These are phyloP conservation scores for Trametes meyenii DNA, from an alignment of 768 basidiomycete genomes.

Conservation along the genomic window DNA sequence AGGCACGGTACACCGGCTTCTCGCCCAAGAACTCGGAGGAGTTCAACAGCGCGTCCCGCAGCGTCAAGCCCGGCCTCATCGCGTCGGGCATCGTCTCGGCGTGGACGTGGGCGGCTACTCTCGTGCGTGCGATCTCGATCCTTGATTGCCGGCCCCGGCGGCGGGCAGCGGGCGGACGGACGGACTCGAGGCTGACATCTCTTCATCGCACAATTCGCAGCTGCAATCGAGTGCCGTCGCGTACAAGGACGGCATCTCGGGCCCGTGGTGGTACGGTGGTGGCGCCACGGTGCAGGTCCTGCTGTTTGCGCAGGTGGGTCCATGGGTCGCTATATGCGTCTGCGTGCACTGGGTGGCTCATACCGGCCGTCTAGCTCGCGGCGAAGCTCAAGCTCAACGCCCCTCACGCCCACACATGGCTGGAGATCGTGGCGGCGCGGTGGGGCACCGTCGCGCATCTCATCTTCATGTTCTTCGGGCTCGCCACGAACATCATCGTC, in stretches of 20 bases:
- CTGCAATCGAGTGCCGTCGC: conserved; percentile 83
- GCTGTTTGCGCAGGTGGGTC: conserved; percentile 77
- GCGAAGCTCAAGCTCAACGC: conserved; percentile 93
- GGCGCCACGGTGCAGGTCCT: conserved; percentile 89
- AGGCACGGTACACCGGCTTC: conserved; percentile 81
- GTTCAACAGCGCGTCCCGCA: conserved; percentile 79
- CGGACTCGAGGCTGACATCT: too few species aligned
- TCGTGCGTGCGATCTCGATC: conserved; percentile 41
- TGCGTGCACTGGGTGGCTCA: not conserved
- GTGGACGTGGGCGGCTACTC: conserved; percentile 88
- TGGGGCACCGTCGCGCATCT: conserved; percentile 84
- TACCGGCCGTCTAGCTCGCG: conserved; percentile 55
- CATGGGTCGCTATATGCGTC: not conserved
- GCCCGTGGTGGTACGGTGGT: conserved; percentile 90
- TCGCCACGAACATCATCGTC: conserved; percentile 92
- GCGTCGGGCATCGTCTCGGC: conserved; percentile 92
- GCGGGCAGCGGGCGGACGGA: too few species aligned
- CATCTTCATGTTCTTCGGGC: conserved; percentile 90
- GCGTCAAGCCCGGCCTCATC: conserved; percentile 89
- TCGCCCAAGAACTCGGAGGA: conserved; percentile 82
- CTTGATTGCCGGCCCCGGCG: not conserved
- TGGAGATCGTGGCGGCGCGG: conserved; percentile 79
- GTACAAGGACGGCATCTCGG: conserved; percentile 84
- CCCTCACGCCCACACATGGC: conserved; percentile 84
- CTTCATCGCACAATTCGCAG: conserved; percentile 33